Conservation (phyloP, 208 protist species). For the Endotrypanum monterogeii region DNA sequence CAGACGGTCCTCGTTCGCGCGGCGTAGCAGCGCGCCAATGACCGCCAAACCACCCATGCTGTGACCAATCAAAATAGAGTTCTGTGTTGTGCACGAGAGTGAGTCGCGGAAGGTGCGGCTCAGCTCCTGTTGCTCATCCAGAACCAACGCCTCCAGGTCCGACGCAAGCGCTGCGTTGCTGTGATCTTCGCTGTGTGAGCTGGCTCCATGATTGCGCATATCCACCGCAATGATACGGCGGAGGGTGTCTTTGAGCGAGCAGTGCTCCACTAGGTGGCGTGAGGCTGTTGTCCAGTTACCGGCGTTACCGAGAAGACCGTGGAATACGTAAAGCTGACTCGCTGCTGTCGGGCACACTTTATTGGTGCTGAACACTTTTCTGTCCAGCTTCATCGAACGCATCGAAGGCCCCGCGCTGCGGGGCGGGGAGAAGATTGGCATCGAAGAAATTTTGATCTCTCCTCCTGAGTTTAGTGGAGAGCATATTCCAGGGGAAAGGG, state of each 20-base stretch:
- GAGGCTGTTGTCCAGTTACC: conserved; percentile 77
- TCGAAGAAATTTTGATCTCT: too few relatives aligned
- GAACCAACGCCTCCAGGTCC: conserved; percentile 67
- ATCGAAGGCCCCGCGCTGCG: conserved; percentile 6
- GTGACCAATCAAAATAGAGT: conserved; percentile 76
- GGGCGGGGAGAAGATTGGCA: neutral
- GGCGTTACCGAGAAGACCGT: conserved; percentile 79
- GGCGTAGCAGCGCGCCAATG: conserved; percentile 69
- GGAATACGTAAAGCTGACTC: conserved; percentile 61
- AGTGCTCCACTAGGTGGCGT: conserved; percentile 47
- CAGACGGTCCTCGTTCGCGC: conserved; percentile 68
- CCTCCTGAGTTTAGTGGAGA: neutral
- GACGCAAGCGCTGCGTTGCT: conserved; percentile 66
- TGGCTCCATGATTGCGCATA: conserved; percentile 88
- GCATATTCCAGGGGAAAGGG: neutral
- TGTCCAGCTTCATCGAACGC: conserved; percentile 27
- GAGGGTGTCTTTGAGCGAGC: conserved; percentile 37
- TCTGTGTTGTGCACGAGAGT: conserved; percentile 11
- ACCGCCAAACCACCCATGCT: conserved; percentile 88
- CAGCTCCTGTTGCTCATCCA: conserved; percentile 40
- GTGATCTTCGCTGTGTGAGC: conserved; percentile 60
- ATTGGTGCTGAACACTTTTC: conserved; percentile 33
- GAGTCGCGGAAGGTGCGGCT: conserved; percentile 11
- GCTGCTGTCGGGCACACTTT: conserved; percentile 15
- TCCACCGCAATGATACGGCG: conserved; percentile 57